A percentile compares a stretch with the other conserved stretches of the same genome.
These are phyloP conservation scores for Infundibulicybe gibba DNA, from an alignment of 768 basidiomycete genomes.

Conservation along the genomic window DNA sequence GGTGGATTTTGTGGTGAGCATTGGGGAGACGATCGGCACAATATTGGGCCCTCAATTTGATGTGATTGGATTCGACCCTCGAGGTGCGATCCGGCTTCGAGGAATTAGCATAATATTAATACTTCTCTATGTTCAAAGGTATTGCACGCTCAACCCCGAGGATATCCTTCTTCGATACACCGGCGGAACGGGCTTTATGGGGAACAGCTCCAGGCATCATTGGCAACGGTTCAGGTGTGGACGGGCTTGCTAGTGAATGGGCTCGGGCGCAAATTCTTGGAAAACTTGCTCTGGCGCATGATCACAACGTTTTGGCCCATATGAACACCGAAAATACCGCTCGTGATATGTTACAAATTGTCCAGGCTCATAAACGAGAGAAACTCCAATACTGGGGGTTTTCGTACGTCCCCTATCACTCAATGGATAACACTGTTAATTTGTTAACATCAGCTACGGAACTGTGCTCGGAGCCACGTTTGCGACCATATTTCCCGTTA, in stretches of 20 bases:
- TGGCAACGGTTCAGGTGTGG: slow-evolving; percentile 7
- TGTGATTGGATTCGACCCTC: too few species aligned
- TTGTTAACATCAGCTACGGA: slow-evolving; percentile 14
- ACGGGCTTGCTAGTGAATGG: slow-evolving; percentile 23
- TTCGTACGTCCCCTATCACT: background rate
- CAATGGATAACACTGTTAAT: background rate
- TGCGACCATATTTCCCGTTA: slow-evolving; percentile 22
- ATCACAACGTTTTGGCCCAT: slow-evolving; percentile 18
- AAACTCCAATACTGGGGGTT: too few species aligned
- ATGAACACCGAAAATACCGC: too few species aligned
- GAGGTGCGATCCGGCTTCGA: too few species aligned
- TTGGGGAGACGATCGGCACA: slow-evolving; percentile 21
- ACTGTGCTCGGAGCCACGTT: too few species aligned
- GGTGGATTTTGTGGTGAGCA: slow-evolving; percentile 8
- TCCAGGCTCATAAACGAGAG: too few species aligned
- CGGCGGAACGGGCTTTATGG: slow-evolving; percentile 28
- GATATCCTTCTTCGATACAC: too few species aligned
- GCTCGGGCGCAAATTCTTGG: slow-evolving; percentile 27
- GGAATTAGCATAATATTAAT: background rate
- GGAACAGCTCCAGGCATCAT: too few species aligned
- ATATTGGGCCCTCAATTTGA: too few species aligned
- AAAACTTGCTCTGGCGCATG: slow-evolving; percentile 25
- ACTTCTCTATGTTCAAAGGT: slow-evolving; percentile 21
- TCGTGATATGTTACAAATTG: too few species aligned
- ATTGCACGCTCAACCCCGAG: slow-evolving; percentile 29